These are phyloP conservation scores for Aspergillaceae sp. DNA, from an alignment of 2,329 filamentous ascomycete genomes.

Conservation along the genomic window DNA sequence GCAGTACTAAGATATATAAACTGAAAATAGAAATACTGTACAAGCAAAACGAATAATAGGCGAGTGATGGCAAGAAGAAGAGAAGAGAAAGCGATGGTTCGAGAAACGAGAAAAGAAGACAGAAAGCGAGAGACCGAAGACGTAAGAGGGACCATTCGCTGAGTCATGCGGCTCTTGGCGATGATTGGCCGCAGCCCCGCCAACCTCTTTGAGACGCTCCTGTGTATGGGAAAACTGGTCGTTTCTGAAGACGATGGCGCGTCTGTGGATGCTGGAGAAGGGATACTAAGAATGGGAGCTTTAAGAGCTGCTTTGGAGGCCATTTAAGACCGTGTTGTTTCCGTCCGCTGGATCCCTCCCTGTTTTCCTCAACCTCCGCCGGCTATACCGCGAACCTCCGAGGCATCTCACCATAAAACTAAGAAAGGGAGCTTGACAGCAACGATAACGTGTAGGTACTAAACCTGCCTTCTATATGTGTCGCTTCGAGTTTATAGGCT, in stretches of 20 bases:
- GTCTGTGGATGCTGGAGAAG: no score
- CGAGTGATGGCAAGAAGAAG: constrained; percentile 4
- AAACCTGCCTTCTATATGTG: constrained; percentile 28
- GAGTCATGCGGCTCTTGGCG: no score
- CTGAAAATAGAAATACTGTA: constrained; percentile 1
- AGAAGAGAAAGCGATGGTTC: constrained; percentile 7
- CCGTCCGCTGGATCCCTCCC: no score
- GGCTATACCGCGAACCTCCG: neutral
- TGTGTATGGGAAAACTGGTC: no score
- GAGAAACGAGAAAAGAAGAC: constrained; percentile 5
- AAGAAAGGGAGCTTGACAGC: neutral
- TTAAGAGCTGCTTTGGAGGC: no score
- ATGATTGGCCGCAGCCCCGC: no score
- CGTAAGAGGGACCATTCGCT: constrained; percentile 11
- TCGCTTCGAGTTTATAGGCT: constrained; percentile 39
- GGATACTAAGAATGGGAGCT: no score
- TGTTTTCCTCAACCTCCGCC: no score
- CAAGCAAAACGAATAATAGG: constrained; percentile 1
- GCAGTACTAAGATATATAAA: no score
- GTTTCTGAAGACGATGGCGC: no score
- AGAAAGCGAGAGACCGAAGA: constrained; percentile 5
- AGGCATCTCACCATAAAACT: constrained; percentile 1
- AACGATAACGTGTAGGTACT: constrained; percentile 1
- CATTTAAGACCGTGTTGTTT: no score
- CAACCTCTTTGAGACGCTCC: no score